A percentile compares a stretch with the other conserved stretches of the same genome.
Conservation (phyloP, 2,329 filamentous ascomycete genomes). For the Ascochyta viciae-villosae region DNA sequence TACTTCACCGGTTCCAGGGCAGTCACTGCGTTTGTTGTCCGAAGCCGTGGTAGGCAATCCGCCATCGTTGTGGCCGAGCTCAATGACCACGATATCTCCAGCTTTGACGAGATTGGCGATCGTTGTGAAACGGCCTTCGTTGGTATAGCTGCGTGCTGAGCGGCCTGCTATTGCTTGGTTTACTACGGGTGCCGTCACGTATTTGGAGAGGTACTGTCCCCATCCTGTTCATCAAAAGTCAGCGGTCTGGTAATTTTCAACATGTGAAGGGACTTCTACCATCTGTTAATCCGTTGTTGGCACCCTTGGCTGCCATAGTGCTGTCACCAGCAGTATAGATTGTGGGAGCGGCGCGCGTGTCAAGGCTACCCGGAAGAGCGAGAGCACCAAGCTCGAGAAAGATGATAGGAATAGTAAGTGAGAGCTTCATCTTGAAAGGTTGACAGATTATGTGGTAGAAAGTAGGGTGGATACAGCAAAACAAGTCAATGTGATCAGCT, state of each 20-base stretch:
- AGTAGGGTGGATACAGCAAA: neutral
- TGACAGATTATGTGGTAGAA: neutral
- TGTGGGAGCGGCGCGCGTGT: neutral
- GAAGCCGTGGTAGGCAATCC: neutral
- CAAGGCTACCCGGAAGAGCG: neutral
- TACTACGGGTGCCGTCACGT: neutral
- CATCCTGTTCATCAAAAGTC: neutral
- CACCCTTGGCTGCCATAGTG: slow-evolving; percentile 6
- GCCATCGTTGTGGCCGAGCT: slow-evolving; percentile 2
- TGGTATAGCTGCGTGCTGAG: slow-evolving; percentile 3
- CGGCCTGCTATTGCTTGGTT: slow-evolving; percentile 1
- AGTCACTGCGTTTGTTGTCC: slow-evolving; percentile 5
- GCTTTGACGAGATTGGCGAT: slow-evolving; percentile 2
- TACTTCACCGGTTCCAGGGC: slow-evolving; percentile 1
- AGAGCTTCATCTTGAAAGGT: neutral
- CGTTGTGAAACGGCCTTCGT: neutral
- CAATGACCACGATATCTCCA: slow-evolving; percentile 7
- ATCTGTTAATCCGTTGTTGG: slow-evolving; percentile 2
- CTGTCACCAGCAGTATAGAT: slow-evolving; percentile 2
- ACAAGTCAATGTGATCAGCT: neutral
- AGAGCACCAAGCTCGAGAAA: neutral
- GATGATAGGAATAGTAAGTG: neutral
- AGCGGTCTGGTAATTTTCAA: neutral
- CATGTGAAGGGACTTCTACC: neutral
- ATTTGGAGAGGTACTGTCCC: slow-evolving; percentile 2